These are phyloP conservation scores for Cymodocea nodosa DNA, from an alignment of 116 monocot species.

Conservation along the genomic window DNA sequence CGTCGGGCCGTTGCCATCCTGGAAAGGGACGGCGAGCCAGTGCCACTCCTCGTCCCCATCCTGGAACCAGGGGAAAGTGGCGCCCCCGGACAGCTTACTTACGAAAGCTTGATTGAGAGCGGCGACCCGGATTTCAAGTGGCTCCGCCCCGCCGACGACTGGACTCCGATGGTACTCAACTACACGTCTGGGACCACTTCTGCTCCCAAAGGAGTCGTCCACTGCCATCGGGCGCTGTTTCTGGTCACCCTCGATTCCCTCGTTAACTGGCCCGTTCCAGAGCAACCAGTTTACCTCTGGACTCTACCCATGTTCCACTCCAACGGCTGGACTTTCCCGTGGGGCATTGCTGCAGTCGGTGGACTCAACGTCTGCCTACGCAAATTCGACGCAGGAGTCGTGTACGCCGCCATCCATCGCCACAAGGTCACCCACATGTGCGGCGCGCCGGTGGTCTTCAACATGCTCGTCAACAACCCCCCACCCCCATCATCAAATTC, in stretches of 20 bases:
- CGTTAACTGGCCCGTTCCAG: slow-evolving; percentile 13
- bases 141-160: slow-evolving; percentile 17
- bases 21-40: slow-evolving; percentile 8
- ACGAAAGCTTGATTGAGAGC: slow-evolving; percentile 18
- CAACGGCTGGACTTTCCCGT: slow-evolving; percentile 82
- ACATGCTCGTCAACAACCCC: slow-evolving; percentile 59
- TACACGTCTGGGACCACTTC: slow-evolving; percentile 29
- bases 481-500: neutral
- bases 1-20: slow-evolving; percentile 20
- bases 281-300: slow-evolving; percentile 33
- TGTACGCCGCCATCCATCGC: slow-evolving; percentile 28
- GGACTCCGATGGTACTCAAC: slow-evolving; percentile 23
- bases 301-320: slow-evolving; percentile 78
- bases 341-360: slow-evolving; percentile 59
- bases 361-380: slow-evolving; percentile 86
- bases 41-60: slow-evolving; percentile 38
- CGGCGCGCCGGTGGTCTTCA: slow-evolving; percentile 74
- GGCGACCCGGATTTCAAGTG: slow-evolving; percentile 24
- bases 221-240: slow-evolving; percentile 34
- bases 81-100: slow-evolving; percentile 11
- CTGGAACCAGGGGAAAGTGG: slow-evolving; percentile 23
- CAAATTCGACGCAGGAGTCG: slow-evolving; percentile 35
- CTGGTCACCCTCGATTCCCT: slow-evolving; percentile 18
- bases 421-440: slow-evolving; percentile 59
- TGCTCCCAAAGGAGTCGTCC: slow-evolving; percentile 5